Base-by-base conservation (phyloP, 148 eudicot genomes). In the Bassia scoparia region DNA sequence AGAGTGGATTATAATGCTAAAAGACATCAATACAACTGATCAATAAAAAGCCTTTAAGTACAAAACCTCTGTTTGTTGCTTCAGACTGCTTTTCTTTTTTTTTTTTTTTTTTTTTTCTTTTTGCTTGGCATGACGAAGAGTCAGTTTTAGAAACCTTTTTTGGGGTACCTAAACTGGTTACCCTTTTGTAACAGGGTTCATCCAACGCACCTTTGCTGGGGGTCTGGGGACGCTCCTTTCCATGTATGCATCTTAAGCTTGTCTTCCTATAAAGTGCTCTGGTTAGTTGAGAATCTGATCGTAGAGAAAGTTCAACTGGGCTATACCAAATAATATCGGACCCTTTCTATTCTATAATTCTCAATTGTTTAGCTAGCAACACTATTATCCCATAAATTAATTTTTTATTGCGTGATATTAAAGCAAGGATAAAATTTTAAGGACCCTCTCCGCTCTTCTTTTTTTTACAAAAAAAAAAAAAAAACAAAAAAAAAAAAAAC, bases 201-300 rank as follows among this genome's bases (percentile, higher is more conserved):
- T 89, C 76, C 97, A 96, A 70, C 88, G 92, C 83, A 95, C 97
- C 48, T 95, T 95, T 81, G 99, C 99, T 80, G 97, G 99, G 74
- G 99, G 99, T 95, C 91, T 76, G 97, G 99, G 62, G 90, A 94
- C 48, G 86, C 99, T 68, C 89, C 91, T 68, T 95, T 87, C 77
- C 99, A 95, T 77, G 99, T 95, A 72, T 82, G 92, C 71, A 68
- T 62, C 24, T 54, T 58, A 68, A 46, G 52, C 38, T 61, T 69
- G 49, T 50, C 73, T 41, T 35, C 38, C 4, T 44, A 14, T 72
- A 58, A 3, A 26, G 2, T 14, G 31, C 41, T 54, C 26, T 16
- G 1, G 49, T 38, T 7, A 23, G 13, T 14, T 65, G 41, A 37
- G n/a, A 65, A 52, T 35, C 23, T 26, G 18, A 18, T 58, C 21